A percentile compares a stretch with the other conserved stretches of the same genome.
These are phyloP conservation scores for Alternaria ventricosa DNA, from an alignment of 2,329 filamentous ascomycete species.

Conservation along the genomic window DNA sequence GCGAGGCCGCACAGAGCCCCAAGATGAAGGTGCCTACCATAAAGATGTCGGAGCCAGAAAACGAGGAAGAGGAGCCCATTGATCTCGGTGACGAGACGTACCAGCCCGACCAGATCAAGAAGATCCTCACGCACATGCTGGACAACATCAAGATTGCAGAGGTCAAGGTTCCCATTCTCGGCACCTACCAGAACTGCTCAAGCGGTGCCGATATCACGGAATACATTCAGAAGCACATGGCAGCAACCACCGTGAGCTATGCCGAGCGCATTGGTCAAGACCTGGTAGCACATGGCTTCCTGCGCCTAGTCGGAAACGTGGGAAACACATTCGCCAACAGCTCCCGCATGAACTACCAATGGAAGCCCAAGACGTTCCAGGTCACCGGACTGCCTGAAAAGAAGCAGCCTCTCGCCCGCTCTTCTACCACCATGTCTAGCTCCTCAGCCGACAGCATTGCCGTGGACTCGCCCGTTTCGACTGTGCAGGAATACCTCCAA, in stretches of 20 bases:
- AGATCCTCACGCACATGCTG: conserved; percentile 85
- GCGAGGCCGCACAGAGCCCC: conserved; percentile 56
- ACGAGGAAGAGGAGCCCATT: conserved; percentile 76
- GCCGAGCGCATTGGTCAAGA: conserved; percentile 96
- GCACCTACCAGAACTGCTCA: conserved; percentile 92
- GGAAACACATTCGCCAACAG: conserved; percentile 97
- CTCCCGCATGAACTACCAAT: conserved; percentile 96
- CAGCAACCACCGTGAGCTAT: conserved; percentile 82
- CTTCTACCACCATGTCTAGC: conserved; percentile 69
- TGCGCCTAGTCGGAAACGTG: conserved; percentile 91
- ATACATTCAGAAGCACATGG: conserved; percentile 89
- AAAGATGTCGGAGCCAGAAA: conserved; percentile 76
- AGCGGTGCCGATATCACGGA: conserved; percentile 92
- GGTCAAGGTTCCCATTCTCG: conserved; percentile 92
- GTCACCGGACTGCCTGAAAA: conserved; percentile 87
- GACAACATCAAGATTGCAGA: conserved; percentile 86
- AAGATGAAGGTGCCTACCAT: conserved; percentile 78
- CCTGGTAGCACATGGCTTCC: conserved; percentile 81
- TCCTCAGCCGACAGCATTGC: conserved; percentile 56
- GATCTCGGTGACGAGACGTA: conserved; percentile 93
- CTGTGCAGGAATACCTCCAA: conserved; percentile 86
- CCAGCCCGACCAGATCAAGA: conserved; percentile 84
- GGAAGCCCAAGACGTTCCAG: conserved; percentile 91
- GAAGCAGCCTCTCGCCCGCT: conserved; percentile 74
- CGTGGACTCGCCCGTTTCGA: conserved; percentile 80